These are phyloP conservation scores for Aspergillus versicolor DNA, from an alignment of 2,329 filamentous ascomycete genomes.

Conservation along the genomic window DNA sequence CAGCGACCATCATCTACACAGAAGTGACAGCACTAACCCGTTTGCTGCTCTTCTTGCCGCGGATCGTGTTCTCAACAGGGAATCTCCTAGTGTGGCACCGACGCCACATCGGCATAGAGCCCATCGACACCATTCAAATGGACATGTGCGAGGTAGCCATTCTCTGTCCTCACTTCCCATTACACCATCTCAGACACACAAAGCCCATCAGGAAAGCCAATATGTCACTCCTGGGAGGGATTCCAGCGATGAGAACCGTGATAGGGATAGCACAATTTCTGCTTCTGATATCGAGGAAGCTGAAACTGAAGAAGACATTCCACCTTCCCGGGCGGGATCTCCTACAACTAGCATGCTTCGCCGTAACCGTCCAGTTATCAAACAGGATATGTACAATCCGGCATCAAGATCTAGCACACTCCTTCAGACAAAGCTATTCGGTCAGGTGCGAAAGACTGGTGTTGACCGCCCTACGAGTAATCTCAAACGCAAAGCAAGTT, in stretches of 20 bases:
- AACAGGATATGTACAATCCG: slow-evolving; percentile 37
- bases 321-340: slow-evolving; percentile 74
- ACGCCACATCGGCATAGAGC: slow-evolving; percentile 59
- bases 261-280: slow-evolving; percentile 84
- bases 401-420: slow-evolving; percentile 46
- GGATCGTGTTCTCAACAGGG: slow-evolving; percentile 74
- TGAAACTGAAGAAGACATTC: slow-evolving; percentile 64
- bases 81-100: slow-evolving; percentile 71
- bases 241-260: slow-evolving; percentile 53
- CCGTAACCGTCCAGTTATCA: slow-evolving; percentile 48
- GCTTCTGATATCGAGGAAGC: slow-evolving; percentile 55
- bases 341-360: slow-evolving; percentile 74
- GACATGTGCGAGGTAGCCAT: slow-evolving; percentile 73
- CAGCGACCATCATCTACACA: slow-evolving; percentile 42
- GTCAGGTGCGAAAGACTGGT: slow-evolving; percentile 58
- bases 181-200: slow-evolving; percentile 63
- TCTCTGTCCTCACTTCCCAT: slow-evolving; percentile 82
- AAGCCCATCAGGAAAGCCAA: slow-evolving; percentile 49
- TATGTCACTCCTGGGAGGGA: slow-evolving; percentile 62
- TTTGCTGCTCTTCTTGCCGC: slow-evolving; percentile 75
- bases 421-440: slow-evolving; percentile 64
- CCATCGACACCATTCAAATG: slow-evolving; percentile 51
- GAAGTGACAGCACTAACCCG: slow-evolving; percentile 59
- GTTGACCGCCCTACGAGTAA: slow-evolving; percentile 32
- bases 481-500: slow-evolving; percentile 43